Percentiles rank a stretch among this genome's conserved stretches.
These are phyloP conservation scores for Begonia fuchsioides DNA, from an alignment of 306 rosid species.

Conservation along the genomic window DNA sequence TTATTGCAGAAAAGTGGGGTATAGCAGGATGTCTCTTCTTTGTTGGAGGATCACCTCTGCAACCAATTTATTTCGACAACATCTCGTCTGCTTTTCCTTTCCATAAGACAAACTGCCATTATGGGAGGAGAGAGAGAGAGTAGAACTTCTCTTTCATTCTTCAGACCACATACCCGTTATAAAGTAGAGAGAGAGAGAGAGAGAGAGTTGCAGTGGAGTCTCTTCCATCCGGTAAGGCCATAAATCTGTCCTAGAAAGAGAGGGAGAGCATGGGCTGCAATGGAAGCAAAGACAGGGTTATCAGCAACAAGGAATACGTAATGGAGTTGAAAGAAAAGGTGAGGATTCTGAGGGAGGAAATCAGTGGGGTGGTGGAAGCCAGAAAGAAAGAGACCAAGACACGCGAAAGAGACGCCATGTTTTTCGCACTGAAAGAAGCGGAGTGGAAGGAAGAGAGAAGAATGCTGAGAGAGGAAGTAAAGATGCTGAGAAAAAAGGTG, in stretches of 20 bases:
- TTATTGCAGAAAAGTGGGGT: no score
- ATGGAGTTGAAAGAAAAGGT: conserved; percentile 19
- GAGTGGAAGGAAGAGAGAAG: conserved; percentile 87
- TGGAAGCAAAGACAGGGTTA: background rate
- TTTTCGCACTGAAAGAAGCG: conserved; percentile 67
- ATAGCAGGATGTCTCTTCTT: no score
- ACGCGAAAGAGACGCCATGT: conserved; percentile 61
- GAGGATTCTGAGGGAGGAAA: conserved; percentile 43
- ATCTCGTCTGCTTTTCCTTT: no score
- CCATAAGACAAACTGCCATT: no score
- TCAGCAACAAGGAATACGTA: conserved; percentile 12
- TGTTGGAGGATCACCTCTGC: background rate
- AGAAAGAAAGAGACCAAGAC: conserved; percentile 39
- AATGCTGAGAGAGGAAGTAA: conserved; percentile 57
- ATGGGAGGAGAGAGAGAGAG: no score
- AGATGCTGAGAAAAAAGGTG: conserved; percentile 39
- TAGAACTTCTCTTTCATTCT: no score
- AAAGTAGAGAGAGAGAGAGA: no score
- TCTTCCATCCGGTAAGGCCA: no score
- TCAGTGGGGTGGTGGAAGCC: conserved; percentile 41
- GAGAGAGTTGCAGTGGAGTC: no score
- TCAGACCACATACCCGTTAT: no score
- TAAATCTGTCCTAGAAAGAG: no score
- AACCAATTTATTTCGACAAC: no score
- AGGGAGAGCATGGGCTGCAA: background rate